Percentiles rank a stretch among this genome's conserved stretches.
These are phyloP conservation scores for Hydrangea macrophylla DNA, from an alignment of 148 eudicot genomes.

Conservation along the genomic window DNA sequence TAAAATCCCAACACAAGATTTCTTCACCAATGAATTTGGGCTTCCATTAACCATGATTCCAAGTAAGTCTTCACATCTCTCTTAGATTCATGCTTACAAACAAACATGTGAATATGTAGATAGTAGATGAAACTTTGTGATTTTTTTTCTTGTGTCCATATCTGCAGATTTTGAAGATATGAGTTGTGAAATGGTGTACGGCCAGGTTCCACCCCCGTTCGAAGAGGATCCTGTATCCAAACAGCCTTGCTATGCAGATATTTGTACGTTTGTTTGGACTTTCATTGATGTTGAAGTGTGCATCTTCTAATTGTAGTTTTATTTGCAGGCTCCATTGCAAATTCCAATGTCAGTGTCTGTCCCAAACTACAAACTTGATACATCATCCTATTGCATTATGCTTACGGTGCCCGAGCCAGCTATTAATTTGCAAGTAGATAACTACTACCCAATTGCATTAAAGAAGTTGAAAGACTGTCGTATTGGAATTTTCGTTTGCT, in stretches of 20 bases:
- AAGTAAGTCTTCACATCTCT: slow-evolving; percentile 41
- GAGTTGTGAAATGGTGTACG: slow-evolving; percentile 97
- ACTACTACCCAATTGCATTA: too few species aligned
- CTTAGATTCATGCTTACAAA: not conserved
- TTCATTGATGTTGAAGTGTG: too few species aligned
- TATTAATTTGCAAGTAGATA: too few species aligned
- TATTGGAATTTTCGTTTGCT: too few species aligned
- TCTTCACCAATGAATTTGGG: slow-evolving; percentile 95
- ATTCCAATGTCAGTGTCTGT: slow-evolving; percentile 54
- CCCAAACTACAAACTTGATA: slow-evolving; percentile 63
- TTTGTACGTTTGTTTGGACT: slow-evolving; percentile 46
- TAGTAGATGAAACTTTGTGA: not conserved
- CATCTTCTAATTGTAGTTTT: slow-evolving; percentile 1
- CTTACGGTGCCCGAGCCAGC: too few species aligned
- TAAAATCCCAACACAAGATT: slow-evolving; percentile 95
- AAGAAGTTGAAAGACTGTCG: too few species aligned
- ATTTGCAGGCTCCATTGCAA: slow-evolving; percentile 72
- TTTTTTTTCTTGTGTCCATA: not conserved
- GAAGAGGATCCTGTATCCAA: slow-evolving; percentile 74
- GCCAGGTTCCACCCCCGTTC: slow-evolving; percentile 80
- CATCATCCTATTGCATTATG: too few species aligned
- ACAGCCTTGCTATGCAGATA: slow-evolving; percentile 70
- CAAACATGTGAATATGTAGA: not conserved
- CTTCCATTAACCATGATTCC: slow-evolving; percentile 96
- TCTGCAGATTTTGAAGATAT: slow-evolving; percentile 90